Evolutionary conservation across 768 basidiomycete genomes (phyloP).

Genomic region (Suillus subalutaceus): DNA sequence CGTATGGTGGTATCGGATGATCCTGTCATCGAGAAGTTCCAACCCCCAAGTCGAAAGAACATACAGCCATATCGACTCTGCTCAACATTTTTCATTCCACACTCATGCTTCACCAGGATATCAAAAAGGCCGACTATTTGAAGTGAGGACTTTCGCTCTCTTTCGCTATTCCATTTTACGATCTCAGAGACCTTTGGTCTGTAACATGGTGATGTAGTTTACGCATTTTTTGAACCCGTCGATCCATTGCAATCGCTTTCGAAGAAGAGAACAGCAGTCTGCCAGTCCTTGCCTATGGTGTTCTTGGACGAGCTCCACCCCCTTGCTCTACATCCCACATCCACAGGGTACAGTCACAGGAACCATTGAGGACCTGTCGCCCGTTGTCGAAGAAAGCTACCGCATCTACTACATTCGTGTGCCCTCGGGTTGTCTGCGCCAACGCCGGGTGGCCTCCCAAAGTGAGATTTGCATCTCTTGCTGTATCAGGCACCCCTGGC

Average conservation of each 20-base stretch:
- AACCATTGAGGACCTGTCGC: constrained; percentile 83
- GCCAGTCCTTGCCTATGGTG: neutral
- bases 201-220: neutral
- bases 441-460: neutral
- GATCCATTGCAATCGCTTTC: neutral
- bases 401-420: neutral
- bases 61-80: too few relatives aligned
- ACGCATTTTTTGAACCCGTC: neutral
- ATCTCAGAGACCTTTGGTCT: neutral
- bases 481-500: neutral
- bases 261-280: neutral
- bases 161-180: neutral
- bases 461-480: neutral
- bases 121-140: neutral
- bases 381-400: constrained; percentile 73
- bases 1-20: neutral
- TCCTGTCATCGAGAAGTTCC: neutral
- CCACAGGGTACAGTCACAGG: constrained; percentile 71
- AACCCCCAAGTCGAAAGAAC: neutral
- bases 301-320: neutral
- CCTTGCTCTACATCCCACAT: constrained; percentile 63
- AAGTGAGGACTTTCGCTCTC: neutral
- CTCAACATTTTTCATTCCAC: neutral
- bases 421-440: neutral
- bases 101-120: neutral